Evolutionary conservation across 2,329 filamentous ascomycete genomes (phyloP), one percentile per base, ranked within the genome.

Genomic region (Thielaviopsis euricoi): DNA sequence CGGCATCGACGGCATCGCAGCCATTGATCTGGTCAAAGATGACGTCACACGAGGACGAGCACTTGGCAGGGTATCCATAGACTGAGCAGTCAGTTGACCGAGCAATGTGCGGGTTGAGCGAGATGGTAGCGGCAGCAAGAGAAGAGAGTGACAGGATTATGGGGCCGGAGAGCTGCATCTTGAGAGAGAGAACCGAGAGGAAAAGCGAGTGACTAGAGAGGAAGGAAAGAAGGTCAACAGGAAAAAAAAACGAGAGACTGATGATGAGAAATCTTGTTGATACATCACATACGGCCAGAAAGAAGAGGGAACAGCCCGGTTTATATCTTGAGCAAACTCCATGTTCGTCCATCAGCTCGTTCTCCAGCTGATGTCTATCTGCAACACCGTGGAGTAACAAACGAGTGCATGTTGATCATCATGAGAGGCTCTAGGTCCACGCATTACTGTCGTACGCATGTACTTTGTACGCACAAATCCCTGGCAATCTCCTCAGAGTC

Each of bases 21-120:
- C 51, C 55, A 15, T 54, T 53, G 26, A 51, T 13, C 37, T 60
- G 58, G 10, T 55, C 52, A 37, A 60, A 60, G n/a, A 60, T 57
- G 6, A 33, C 29, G 29, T 51, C 48, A 19, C 58, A 60, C 19
- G 21, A 50, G 25, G 52, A 54, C 29, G 55, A 54, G 55, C 55
- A 60, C 6, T 26, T 50, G 19, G 51, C 13, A 2, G 55, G 58
- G 52, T 60, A 57, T 26, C 53, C 53, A 33, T 59, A 56, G 29
- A 29, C 25, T 12, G 58, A 46, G 33, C 49, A 53, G 23, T 56
- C 49, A 2, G 40, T 25, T 12, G 49, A 37, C 12, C 15, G 25
- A 17, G 25, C 19, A 33, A 40, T 25, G 48, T 48, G 23, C 6
- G 51, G 52, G 26, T 43, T 29, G 6, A 51, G 22, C 13, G 55